phyloP scores from a whole-genome alignment of 176 grass and related monocot genomes.

The Carex parvula region DNA sequence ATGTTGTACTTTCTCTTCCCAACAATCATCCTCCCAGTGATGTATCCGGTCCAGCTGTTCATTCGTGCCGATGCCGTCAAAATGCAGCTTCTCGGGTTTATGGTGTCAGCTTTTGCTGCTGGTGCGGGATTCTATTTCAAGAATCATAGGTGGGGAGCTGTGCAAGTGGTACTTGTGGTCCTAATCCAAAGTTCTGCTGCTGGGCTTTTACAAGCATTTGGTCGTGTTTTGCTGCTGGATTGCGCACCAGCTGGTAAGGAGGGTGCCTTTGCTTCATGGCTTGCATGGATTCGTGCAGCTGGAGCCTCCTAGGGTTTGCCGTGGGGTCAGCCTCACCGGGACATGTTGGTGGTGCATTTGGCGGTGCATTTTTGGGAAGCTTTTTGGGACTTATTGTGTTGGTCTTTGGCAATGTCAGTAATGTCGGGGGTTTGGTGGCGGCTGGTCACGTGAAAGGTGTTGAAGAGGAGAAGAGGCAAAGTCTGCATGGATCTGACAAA shows the following conservation, averaged over 20 bases:
- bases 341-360: conserved; percentile 47
- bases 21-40: conserved; percentile 49
- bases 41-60: conserved; percentile 69
- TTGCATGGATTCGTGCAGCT: conserved; percentile 41
- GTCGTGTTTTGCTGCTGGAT: conserved; percentile 57
- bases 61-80: conserved; percentile 72
- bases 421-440: conserved; percentile 44
- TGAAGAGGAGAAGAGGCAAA: conserved; percentile 55
- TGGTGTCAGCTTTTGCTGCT: conserved; percentile 64
- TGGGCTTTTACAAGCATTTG: conserved; percentile 61
- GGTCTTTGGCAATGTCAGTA: conserved; percentile 90
- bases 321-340: conserved; percentile 61
- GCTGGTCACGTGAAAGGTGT: conserved; percentile 66
- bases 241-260: conserved; percentile 79
- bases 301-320: conserved; percentile 68
- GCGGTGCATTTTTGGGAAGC: conserved; percentile 59
- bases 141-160: conserved; percentile 51
- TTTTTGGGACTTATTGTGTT: conserved; percentile 72
- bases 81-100: conserved; percentile 88
- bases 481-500: conserved; percentile 44
- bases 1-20: conserved; percentile 87
- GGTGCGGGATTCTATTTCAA: conserved; percentile 88
- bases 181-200: conserved; percentile 79
- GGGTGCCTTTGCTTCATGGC: conserved; percentile 66
- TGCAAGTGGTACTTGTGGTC: conserved; percentile 53